Base-by-base conservation (phyloP, 495 filamentous ascomycete species). In the Pseudevernia furfuracea region DNA sequence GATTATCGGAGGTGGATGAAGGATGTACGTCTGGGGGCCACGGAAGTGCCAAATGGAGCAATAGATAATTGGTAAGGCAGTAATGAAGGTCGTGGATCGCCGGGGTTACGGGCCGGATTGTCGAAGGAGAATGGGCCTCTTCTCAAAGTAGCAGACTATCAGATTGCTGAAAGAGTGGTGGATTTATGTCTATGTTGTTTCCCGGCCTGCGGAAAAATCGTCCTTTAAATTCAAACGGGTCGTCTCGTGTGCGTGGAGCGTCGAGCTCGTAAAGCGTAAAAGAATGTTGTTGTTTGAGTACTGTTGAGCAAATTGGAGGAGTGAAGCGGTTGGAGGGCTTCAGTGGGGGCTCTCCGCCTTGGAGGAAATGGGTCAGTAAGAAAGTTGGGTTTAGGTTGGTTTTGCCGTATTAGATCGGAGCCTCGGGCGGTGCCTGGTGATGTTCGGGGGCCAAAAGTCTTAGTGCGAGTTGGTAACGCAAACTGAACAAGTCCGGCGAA, bases 401-500 rank as follows among this genome's bases (percentile, higher is more conserved):
- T 61, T 19, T 39, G 30, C 46, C 21, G 30, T 44, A 39, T 34
- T 44, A 43, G 34, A 43, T 65, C 59, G 65, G 65, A 69, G 68
- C 62, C 62, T 64, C 63, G 62, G 68, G 65, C 62, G 65, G 60
- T 65, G 68, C 68, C 68, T 70, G 63, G 46, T 59, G 34, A 58
- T 65, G 41, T 64, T 62, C 68, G 64, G 66, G 68, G 68, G 68
- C 58, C 52, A 43, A 55, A 61, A 34, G 21, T 58, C 46, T 52
- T 48, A 64, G 60, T 60, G 21, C 39, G n/a, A 43, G 53, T 57
- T 49, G 59, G 57, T 41, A 38, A 56, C 56, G 64, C 62, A n/a
- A 46, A 64, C 32, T 30, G 48, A 60, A 17, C 12, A 39, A 61
- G 7, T 61, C 58, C 53, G n/a, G 62, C 28, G 48, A 32, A 32